Evolutionary conservation across 1,284 basidiomycete genomes (phyloP).

Genomic region (Cutaneotrichosporon cutaneum): DNA sequence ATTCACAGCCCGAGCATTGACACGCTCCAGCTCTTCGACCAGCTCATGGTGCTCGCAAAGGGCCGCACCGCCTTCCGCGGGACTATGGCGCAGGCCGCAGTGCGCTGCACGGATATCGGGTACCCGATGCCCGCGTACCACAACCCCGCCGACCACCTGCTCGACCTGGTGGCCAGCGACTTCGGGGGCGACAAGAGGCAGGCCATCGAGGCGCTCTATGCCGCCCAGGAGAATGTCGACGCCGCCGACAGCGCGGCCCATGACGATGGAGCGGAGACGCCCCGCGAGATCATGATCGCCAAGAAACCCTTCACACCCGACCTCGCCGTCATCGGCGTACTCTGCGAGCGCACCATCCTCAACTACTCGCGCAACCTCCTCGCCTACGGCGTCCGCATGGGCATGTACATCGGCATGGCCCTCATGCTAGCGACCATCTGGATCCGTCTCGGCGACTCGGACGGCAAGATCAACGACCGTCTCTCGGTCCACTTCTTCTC

Average conservation of each 20-base stretch:
- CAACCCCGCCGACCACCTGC: slow-evolving; percentile 39
- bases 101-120: slow-evolving; percentile 27
- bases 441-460: slow-evolving; percentile 57
- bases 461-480: slow-evolving; percentile 48
- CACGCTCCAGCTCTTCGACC: slow-evolving; percentile 49
- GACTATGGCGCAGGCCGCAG: slow-evolving; percentile 13
- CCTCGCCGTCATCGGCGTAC: slow-evolving; percentile 13
- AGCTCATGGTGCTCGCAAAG: slow-evolving; percentile 41
- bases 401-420: slow-evolving; percentile 63
- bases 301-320: slow-evolving; percentile 4
- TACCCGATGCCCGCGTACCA: slow-evolving; percentile 26
- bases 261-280: no score
- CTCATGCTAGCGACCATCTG: slow-evolving; percentile 63
- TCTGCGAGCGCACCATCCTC: slow-evolving; percentile 23
- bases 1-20: slow-evolving; percentile 52
- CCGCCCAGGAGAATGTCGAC: neutral
- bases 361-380: slow-evolving; percentile 54
- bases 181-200: slow-evolving; percentile 22
- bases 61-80: slow-evolving; percentile 43
- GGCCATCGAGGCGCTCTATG: slow-evolving; percentile 10
- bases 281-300: neutral
- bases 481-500: slow-evolving; percentile 57
- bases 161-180: slow-evolving; percentile 39
- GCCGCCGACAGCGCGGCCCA: neutral
- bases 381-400: slow-evolving; percentile 63